Percentiles rank a stretch among this genome's conserved stretches.
phyloP scores from a whole-genome alignment of 2,329 filamentous ascomycete genomes.

The Diaporthe humulicola region DNA sequence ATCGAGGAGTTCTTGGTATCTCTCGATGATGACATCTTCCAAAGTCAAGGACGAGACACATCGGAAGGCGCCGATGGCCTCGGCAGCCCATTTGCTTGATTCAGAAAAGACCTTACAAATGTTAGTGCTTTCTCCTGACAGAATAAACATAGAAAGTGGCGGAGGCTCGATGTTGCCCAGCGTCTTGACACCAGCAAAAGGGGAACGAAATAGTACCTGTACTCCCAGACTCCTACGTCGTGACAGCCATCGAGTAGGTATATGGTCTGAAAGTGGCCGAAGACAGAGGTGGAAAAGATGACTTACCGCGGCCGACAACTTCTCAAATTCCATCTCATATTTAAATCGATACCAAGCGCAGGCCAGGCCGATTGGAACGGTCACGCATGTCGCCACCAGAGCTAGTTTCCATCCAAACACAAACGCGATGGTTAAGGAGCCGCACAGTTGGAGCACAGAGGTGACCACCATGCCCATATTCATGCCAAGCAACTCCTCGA shows the following conservation, averaged over 20 bases:
- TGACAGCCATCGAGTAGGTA: background rate
- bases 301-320: constrained; percentile 70
- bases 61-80: constrained; percentile 80
- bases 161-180: background rate
- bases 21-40: constrained; percentile 73
- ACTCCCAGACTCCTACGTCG: background rate
- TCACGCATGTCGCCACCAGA: constrained; percentile 74
- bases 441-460: constrained; percentile 75
- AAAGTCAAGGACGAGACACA: constrained; percentile 80
- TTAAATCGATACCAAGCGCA: constrained; percentile 65
- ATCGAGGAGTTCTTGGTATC: constrained; percentile 71
- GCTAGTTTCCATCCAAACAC: constrained; percentile 83
- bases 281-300: background rate
- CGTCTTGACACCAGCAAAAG: background rate
- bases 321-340: constrained; percentile 76
- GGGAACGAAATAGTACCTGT: background rate
- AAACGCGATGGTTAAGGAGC: constrained; percentile 76
- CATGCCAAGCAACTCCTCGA: constrained; percentile 73
- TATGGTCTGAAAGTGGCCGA: background rate
- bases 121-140: background rate
- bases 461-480: constrained; percentile 75
- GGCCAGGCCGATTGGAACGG: constrained; percentile 62
- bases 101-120: constrained; percentile 67
- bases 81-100: constrained; percentile 81
- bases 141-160: no score